Base-by-base conservation (phyloP, 345 rosid genomes). In the Populus alba region DNA sequence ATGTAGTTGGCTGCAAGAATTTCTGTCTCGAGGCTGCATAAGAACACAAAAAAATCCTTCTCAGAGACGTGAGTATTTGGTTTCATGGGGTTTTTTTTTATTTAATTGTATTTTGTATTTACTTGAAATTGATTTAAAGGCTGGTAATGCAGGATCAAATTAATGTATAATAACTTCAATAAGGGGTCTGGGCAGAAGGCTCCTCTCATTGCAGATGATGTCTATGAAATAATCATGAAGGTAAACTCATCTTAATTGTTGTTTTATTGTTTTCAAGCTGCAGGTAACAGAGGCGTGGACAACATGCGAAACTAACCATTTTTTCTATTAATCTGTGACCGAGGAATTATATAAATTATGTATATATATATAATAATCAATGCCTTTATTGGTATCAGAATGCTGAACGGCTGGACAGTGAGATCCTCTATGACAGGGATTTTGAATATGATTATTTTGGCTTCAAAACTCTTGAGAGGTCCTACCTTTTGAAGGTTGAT, bases 1-100 rank as follows among this genome's bases (percentile, higher is more conserved):
- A 74, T 80, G 78, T 91, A 94, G 99, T 82, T 96, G 87, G 97
- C 98, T 79, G 99, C 98, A 0, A 92, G 99, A 82, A 90, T 94
- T 79, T 96, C 86, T 75, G 97, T 92, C 17, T 92, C 98, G 4
- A 94, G 90, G 84, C 87, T 96, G 73, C 97, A 96, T 82, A 92
- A 96, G 89, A 96, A 92, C 78, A 96, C 99, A 1, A 90, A 83
- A 84, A 92, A 91, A 45, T 90, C 87, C 0, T 96, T 96, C 76
- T 92, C 99, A 0, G 98, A 92, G 82, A 94, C 97, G 99, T 96
- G 76, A 85, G 99, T 86, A 31, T 66, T 71, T 25, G 13, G 4
- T 18, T 22, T 13, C 23, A 8, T 37, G 38, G 18, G 38, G 4
- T 76, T 67, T 35, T 33, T 0, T 0, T 78, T 35, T 71, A 31